Base-by-base conservation (phyloP, 805 yeast species). In the Torulaspora maleeae region DNA sequence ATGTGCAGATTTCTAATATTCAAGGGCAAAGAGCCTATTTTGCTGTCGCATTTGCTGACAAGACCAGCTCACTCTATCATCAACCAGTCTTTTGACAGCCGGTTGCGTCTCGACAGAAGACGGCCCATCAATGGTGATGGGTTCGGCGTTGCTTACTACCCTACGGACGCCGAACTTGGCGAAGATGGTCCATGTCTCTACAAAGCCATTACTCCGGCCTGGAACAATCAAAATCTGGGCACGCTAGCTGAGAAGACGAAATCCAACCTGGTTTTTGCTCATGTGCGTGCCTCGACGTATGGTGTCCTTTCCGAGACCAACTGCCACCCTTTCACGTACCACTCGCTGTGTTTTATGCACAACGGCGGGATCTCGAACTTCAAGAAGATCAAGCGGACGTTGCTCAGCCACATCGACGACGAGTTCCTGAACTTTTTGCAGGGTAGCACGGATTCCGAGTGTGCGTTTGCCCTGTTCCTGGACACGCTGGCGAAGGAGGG, bases 41-140 rank as follows among this genome's bases (percentile, higher is more conserved):
- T 84, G 36, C 74, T 93, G 29, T 86, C 95, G 11, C 90, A 91
- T 60, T 72, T 93, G 22, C 73, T 93, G 38, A 93, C 99, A 3
- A 78, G 88, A 47, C 99, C 99, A 0, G 97, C 96, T 1, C 99
- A 93, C 63, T 89, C 97, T 3, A 93, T 93, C 59, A 93, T 93
- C 63, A 91, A 91, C 64, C 99, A 93, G 61, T 86, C 96, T 2
- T 93, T 86, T 60, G 99, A 93, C 63, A 82, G 93, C 33, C 69
- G 99, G 39, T 73, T 93, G 32, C 74, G 99, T 45, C 73, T 93
- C 13, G 98, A 93, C 60, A 82, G 80, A 56, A 66, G 95, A 53
- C 79, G 95, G 42, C 98, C 99, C 1, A 87, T 93, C 55, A 93
- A 93, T 63, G 99, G 99, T 34, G 99, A 93, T 66, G 99, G 99